These are phyloP conservation scores for Calocybe cyanea DNA, from an alignment of 768 basidiomycete species.

Conservation along the genomic window DNA sequence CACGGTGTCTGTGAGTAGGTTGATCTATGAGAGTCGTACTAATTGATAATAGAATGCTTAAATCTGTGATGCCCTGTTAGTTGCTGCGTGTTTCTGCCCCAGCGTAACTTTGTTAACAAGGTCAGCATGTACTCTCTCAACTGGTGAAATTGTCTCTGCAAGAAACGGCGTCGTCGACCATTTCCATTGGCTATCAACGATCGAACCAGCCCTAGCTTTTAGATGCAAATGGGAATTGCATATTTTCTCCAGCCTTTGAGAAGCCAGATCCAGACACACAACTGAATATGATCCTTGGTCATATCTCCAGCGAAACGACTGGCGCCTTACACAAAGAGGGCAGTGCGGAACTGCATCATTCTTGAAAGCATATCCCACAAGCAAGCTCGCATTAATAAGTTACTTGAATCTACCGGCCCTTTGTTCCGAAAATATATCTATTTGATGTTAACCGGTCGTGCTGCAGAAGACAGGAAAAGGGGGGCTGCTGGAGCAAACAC, in stretches of 20 bases:
- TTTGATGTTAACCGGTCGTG: conserved; percentile 80
- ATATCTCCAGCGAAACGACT: conserved; percentile 86
- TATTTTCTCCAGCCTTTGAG: conserved; percentile 51
- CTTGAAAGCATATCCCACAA: conserved; percentile 89
- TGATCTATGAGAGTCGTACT: too few species aligned
- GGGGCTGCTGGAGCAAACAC: conserved; percentile 81
- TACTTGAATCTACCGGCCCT: conserved; percentile 84
- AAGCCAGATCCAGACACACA: conserved; percentile 89
- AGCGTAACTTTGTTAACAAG: too few species aligned
- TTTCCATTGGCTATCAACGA: conserved; percentile 51
- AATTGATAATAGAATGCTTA: too few species aligned
- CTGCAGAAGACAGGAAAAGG: conserved; percentile 82
- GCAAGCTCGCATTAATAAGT: conserved; percentile 75
- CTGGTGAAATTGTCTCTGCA: conserved; percentile 75
- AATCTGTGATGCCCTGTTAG: too few species aligned
- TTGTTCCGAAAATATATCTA: conserved; percentile 92
- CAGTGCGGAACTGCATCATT: conserved; percentile 91
- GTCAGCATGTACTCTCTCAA: too few species aligned
- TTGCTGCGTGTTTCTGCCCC: too few species aligned
- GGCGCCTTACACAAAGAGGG: conserved; percentile 90
- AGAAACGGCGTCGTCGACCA: conserved; percentile 47
- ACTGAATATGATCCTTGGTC: conserved; percentile 75
- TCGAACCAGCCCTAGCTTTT: conserved; percentile 67
- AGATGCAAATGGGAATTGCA: conserved; percentile 53
- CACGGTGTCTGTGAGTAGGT: too few species aligned